Base-by-base conservation (phyloP, 306 rosid genomes). In the Gillenia trifoliata region DNA sequence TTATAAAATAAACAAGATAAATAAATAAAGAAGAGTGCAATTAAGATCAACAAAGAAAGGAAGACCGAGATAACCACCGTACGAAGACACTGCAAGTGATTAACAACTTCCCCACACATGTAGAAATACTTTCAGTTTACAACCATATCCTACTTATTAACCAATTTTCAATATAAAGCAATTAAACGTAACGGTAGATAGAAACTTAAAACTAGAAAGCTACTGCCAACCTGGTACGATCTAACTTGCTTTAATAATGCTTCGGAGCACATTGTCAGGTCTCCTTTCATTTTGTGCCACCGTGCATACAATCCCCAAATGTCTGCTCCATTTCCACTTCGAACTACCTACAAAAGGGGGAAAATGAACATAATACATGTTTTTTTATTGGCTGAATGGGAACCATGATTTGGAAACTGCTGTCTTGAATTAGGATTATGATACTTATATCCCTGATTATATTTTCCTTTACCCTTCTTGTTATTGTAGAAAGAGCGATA, bases 181-280 rank as follows among this genome's bases (percentile, higher is more conserved):
- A 23, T 30, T 30, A 63, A 63, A n/a, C 23, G 20, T 63, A 6
- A 5, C 16, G 38, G 22, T 26, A 12, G 4, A 23, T 12, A 6
- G 29, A 30, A 49, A 30, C 3, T 12, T 3, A 66, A 2, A 25
- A 70, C 8, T 50, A 65, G 22, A 17, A 13, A 13, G 12, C 16
- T 11, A 57, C 60, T 7, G n/a, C 28, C 2, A 54, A 91, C 98
- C 98, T 91, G 97, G 82, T 89, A 92, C 80, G 97, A 89, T 83
- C 98, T 85, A 79, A 91, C 97, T 89, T 93, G 94, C 88, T 88
- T 93, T 75, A 93, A 78, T 50, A 92, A 92, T 49, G 98, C 96
- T 84, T 91, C 98, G 60, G 91, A 86, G 81, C 97, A 91, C 98
- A 91, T 93, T 62, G 81, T 45, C 49, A 86, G 83, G 81, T 93